Evolutionary conservation across 805 yeast species (phyloP), one percentile per base, ranked within the genome.

Genomic region (Kuraishia ogatae): DNA sequence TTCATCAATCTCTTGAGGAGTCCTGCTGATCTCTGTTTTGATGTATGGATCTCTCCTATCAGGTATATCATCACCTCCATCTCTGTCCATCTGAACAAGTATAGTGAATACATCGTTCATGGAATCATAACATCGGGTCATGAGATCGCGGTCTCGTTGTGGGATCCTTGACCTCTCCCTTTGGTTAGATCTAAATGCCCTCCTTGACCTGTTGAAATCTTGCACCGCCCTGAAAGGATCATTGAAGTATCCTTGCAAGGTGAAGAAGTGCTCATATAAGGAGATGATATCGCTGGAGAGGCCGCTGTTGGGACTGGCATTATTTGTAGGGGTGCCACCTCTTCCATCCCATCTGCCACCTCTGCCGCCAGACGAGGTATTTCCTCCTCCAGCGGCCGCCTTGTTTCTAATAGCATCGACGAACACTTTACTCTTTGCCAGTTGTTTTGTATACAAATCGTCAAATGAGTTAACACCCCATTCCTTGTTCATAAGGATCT

Each of bases 381-480:
- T 8, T 20, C 39, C 20, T 2, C 20, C 21, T 11, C 47, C 19
- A 19, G 39, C 39, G 21, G n/a, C 21, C 24, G 23, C 19, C 23
- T n/a, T 24, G 39, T 20, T 17, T 13, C 17, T 43, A 15, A 19
- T 21, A n/a, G 20, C 19, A 21, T 48, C 21, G 23, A 29, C 43
- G 13, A 15, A 48, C 20, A 48, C 21, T 22, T 28, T 53, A 19
- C 21, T 19, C 48, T 51, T 24, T 8, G 21, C 48, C 10, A 39
- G 22, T 11, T 19, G 26, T 19, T 22, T 39, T 6, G 50, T 22
- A 50, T 61, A 65, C 10, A 58, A 53, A 19, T 55, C 60, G 22
- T 61, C 55, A 13, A 57, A 53, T 11, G 57, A 57, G 53, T 60
- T 61, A 5, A 67, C 26, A 20, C 59, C 58, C 71, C 71, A 69